Base-by-base conservation (phyloP, 805 yeast species). In the Yarrowia sp. region DNA sequence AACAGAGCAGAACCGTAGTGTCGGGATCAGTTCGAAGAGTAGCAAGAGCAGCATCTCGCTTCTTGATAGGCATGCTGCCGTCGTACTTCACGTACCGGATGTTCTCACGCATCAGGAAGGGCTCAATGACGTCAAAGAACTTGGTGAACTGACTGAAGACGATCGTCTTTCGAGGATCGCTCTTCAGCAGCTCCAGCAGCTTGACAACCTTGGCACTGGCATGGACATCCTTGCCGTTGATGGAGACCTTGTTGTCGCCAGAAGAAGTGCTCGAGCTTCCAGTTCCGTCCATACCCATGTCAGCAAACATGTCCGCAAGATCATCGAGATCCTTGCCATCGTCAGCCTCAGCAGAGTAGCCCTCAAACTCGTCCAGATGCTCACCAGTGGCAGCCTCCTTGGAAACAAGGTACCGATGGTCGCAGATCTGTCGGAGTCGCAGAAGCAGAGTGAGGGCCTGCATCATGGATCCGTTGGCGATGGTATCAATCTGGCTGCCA, bases 61-160 rank as follows among this genome's bases (percentile, higher is more conserved):
- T 64, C 4, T 58, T 63, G 6, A 73, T 59, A 13, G 65, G 63
- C 73, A 76, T 69, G 6, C 63, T 25, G 9, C 82, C 82, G 46
- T 74, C 74, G 64, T 75, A 79, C 32, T 68, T 64, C 6, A 70
- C 74, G 64, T 62, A 73, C 29, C 64, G 65, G 55, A 76, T 67
- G 8, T 76, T 76, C 19, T 71, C 68, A 8, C 65, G 65, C 9
- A 65, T 63, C 25, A 79, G 67, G 39, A 67, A 64, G 0, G 71
- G 70, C 19, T 64, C 74, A 6, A 77, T 21, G 14, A 72, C 51
- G 5, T 68, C 68, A 31, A 79, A 69, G 69, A 77, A 67, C 7
- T 71, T 64, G 32, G 76, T 73, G 63, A 78, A 79, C 59, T 77
- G 78, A 8, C 83, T 79, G 64, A 79, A 79, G 1, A 79, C 68